Evolutionary conservation across 192 early-diverging fungal genomes (phyloP).

Genomic region (Coemansia sp.): DNA sequence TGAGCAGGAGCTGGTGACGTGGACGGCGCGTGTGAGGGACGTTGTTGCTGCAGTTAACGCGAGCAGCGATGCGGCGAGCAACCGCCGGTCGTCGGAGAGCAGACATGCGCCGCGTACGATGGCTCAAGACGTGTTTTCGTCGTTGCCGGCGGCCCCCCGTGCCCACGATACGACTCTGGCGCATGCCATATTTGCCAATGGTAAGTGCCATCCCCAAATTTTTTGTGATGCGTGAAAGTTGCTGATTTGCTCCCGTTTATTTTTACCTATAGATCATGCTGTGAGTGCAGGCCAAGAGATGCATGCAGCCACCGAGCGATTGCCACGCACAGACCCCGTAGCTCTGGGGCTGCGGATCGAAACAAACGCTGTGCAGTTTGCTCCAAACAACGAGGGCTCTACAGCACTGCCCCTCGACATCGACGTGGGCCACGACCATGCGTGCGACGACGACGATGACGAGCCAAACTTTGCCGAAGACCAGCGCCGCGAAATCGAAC

Average conservation of each 20-base stretch:
- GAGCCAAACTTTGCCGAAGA: slow-evolving; percentile 51
- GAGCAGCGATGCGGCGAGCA: slow-evolving; percentile 20
- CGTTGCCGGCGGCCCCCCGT: slow-evolving; percentile 27
- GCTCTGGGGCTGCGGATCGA: slow-evolving; percentile 22
- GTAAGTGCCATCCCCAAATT: slow-evolving; percentile 11
- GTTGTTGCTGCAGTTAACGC: slow-evolving; percentile 19
- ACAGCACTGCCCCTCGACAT: slow-evolving; percentile 36
- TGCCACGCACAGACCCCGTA: background rate
- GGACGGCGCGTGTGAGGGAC: slow-evolving; percentile 26
- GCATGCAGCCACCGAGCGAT: background rate
- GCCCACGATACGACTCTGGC: slow-evolving; percentile 12
- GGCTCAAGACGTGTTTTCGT: slow-evolving; percentile 23
- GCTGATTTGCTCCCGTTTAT: background rate
- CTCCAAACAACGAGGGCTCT: slow-evolving; percentile 1
- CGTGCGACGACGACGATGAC: slow-evolving; percentile 37
- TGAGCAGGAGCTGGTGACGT: slow-evolving; percentile 43
- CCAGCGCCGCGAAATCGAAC: slow-evolving; percentile 48
- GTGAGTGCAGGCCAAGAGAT: background rate
- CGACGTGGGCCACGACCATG: slow-evolving; percentile 27
- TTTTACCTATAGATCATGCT: background rate
- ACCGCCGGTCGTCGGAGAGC: slow-evolving; percentile 25
- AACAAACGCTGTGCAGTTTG: slow-evolving; percentile 4
- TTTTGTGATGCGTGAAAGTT: background rate
- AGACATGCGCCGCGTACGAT: slow-evolving; percentile 9
- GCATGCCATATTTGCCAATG: slow-evolving; percentile 26